These are phyloP conservation scores for Trichoderma citrinoviride DNA, from an alignment of 2,329 filamentous ascomycete genomes.

Conservation along the genomic window DNA sequence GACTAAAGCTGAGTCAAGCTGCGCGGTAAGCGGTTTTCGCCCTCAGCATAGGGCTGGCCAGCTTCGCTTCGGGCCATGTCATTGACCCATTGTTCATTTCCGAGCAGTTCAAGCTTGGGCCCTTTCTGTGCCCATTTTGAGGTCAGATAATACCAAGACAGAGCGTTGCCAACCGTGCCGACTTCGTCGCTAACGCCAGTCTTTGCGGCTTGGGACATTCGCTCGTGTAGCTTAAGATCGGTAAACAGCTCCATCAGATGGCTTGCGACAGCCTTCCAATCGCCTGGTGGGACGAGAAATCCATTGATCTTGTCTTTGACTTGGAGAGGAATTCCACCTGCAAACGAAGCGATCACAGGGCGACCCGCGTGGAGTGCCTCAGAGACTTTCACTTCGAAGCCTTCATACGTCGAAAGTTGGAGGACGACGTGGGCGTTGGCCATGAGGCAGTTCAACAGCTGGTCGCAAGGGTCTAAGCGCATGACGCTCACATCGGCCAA, in stretches of 20 bases:
- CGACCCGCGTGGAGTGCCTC: conserved; percentile 79
- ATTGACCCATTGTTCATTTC: conserved; percentile 23
- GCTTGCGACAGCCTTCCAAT: conserved; percentile 65
- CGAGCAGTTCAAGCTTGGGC: neutral
- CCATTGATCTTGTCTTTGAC: conserved; percentile 69
- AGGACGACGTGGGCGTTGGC: conserved; percentile 70
- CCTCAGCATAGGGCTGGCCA: conserved; percentile 54
- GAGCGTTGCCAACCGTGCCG: conserved; percentile 73
- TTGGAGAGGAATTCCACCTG: conserved; percentile 79
- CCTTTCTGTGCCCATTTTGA: conserved; percentile 48
- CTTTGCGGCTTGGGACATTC: conserved; percentile 63
- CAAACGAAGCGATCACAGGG: conserved; percentile 71
- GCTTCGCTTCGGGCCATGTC: conserved; percentile 47
- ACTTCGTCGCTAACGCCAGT: conserved; percentile 76
- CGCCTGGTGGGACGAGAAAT: conserved; percentile 69
- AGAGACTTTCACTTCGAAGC: conserved; percentile 84
- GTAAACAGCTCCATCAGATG: conserved; percentile 66
- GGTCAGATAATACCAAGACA: conserved; percentile 76
- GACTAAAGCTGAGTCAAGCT: neutral
- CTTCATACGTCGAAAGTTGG: conserved; percentile 77
- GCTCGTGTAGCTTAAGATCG: conserved; percentile 60
- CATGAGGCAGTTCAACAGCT: conserved; percentile 74
- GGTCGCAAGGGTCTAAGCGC: conserved; percentile 74
- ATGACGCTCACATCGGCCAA: conserved; percentile 67
- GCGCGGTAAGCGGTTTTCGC: conserved; percentile 55